phyloP scores from a whole-genome alignment of 2,329 filamentous ascomycete species.

The Fusarium papillatum region DNA sequence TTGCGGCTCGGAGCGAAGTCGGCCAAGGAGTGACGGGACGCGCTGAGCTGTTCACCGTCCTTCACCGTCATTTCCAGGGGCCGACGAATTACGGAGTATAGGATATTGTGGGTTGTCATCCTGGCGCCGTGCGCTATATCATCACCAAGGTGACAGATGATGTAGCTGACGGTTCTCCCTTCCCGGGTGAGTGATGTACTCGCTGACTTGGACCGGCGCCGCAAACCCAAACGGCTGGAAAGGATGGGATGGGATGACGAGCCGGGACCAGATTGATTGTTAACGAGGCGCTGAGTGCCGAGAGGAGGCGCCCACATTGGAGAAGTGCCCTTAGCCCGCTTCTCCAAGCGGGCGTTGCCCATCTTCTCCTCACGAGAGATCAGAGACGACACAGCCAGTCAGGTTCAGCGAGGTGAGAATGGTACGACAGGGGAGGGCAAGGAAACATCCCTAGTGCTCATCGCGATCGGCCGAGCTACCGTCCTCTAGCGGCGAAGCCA shows the following conservation, averaged over 20 bases:
- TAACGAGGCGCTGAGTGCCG: not conserved
- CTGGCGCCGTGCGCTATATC: conserved; percentile 11
- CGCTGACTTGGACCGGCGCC: not conserved
- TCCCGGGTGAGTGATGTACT: not conserved
- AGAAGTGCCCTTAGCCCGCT: conserved; percentile 6
- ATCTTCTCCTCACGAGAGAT: conserved; percentile 9
- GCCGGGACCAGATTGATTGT: not conserved
- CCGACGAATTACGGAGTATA: conserved; percentile 2
- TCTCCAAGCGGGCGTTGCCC: not conserved
- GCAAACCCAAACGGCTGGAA: conserved; percentile 11
- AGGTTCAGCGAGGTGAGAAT: conserved; percentile 8
- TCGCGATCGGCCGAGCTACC: conserved; percentile 42
- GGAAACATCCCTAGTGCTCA: conserved; percentile 26
- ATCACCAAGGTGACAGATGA: conserved; percentile 7
- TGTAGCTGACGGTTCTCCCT: not conserved
- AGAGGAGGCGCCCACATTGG: conserved; percentile 10
- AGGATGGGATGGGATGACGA: conserved; percentile 15
- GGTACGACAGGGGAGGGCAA: conserved; percentile 12
- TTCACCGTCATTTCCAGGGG: conserved; percentile 16
- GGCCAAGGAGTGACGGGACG: conserved; percentile 12
- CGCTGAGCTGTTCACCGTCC: conserved; percentile 11
- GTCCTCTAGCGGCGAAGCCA: conserved; percentile 42
- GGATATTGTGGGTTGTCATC: conserved; percentile 8
- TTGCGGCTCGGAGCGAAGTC: conserved; percentile 1
- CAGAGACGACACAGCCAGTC: not conserved